A percentile compares a stretch with the other conserved stretches of the same genome.
phyloP scores from a whole-genome alignment of 768 basidiomycete genomes.

The Kwoniella sp. region DNA sequence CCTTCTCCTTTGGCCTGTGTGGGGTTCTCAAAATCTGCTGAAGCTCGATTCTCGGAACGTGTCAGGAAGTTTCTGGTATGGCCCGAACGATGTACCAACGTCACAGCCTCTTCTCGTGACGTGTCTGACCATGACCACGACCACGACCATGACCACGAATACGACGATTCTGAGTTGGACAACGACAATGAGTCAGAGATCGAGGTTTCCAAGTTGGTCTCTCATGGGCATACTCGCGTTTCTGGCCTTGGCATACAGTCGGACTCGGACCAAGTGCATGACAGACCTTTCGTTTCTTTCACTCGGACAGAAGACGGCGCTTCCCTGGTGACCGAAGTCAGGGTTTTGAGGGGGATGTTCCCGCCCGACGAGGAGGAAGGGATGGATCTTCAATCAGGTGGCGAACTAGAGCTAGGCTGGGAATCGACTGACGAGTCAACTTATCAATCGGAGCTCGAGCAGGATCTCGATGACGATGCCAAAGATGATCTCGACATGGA shows the following conservation, averaged over 20 bases:
- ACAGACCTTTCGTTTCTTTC: constrained; percentile 40
- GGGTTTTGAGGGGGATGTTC: constrained; percentile 35
- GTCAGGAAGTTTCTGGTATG: constrained; percentile 36
- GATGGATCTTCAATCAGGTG: constrained; percentile 25
- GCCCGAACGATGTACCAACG: constrained; percentile 33
- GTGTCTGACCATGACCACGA: no score
- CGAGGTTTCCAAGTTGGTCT: constrained; percentile 5
- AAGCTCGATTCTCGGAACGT: constrained; percentile 19
- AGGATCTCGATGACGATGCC: constrained; percentile 5
- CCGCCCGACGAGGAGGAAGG: constrained; percentile 24
- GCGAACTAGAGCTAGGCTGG: constrained; percentile 23
- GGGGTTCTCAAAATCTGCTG: constrained; percentile 22
- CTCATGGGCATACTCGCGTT: not conserved
- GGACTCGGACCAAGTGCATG: no score
- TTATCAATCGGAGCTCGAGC: not conserved
- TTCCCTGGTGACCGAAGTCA: constrained; percentile 36
- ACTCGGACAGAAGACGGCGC: constrained; percentile 44
- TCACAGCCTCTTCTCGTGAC: not conserved
- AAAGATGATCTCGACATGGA: constrained; percentile 1
- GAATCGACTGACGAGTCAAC: not conserved
- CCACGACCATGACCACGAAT: no score
- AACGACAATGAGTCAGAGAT: constrained; percentile 5
- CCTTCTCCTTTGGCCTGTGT: constrained; percentile 38
- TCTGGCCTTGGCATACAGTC: not conserved
- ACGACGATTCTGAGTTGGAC: not conserved